Evolutionary conservation across 768 basidiomycete genomes (phyloP), one percentile per base, ranked within the genome.

Genomic region (Crucibulum laeve): DNA sequence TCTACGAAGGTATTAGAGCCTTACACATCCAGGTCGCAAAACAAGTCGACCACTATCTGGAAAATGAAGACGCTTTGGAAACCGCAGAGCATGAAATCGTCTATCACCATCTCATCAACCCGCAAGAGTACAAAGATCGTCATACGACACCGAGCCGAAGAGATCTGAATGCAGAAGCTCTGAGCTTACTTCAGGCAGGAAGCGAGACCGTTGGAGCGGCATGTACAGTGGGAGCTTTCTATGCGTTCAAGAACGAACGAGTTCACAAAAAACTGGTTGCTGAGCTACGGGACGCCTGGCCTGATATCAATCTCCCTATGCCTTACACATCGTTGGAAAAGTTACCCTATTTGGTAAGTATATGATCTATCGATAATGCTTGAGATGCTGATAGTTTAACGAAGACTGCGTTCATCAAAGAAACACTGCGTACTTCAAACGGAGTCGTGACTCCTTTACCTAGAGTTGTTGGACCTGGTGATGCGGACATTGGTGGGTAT

Each of bases 341-440:
- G 25, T 47, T 73, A 33, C 68, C 74, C 5, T 76, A 73, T 48
- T 56, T 75, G 49, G 71, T 70, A 45, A 45, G 65, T 56, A n/a
- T n/a, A n/a, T n/a, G n/a, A n/a, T n/a, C n/a, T n/a, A n/a, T n/a
- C n/a, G n/a, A n/a, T n/a, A n/a, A n/a, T n/a, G n/a, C n/a, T n/a
- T n/a, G n/a, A n/a, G n/a, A n/a, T n/a, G n/a, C n/a, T n/a, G n/a
- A n/a, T n/a, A n/a, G n/a, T n/a, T n/a, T n/a, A n/a, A n/a, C n/a
- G n/a, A n/a, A n/a, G n/a, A n/a, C n/a, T n/a, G n/a, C n/a, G n/a
- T n/a, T n/a, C n/a, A n/a, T n/a, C n/a, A n/a, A n/a, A n/a, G n/a
- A n/a, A n/a, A n/a, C n/a, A n/a, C n/a, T n/a, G n/a, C n/a, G n/a
- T n/a, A n/a, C n/a, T n/a, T n/a, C n/a, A n/a, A n/a, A n/a, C n/a